phyloP scores from a whole-genome alignment of 1,139 yeast species.

The Pichia sp. region DNA sequence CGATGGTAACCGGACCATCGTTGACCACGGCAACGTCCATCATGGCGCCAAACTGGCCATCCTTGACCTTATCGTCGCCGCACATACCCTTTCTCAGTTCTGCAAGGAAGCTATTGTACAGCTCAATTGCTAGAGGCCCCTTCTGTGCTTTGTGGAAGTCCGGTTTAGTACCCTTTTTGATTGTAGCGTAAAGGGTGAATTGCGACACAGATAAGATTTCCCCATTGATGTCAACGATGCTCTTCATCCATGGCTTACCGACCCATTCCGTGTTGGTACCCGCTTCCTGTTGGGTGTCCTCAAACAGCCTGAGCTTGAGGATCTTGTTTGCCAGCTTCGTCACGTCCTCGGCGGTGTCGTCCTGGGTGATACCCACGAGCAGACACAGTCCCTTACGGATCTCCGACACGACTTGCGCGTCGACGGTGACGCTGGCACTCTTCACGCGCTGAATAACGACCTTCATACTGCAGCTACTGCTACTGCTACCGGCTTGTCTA shows the following conservation, averaged over 20 bases:
- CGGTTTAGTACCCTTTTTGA: conserved; percentile 88
- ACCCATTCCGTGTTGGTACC: conserved; percentile 28
- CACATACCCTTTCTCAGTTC: conserved; percentile 45
- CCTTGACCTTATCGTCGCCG: conserved; percentile 64
- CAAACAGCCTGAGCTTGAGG: conserved; percentile 61
- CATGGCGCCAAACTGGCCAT: conserved; percentile 94
- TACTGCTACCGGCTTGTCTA: too few relatives aligned
- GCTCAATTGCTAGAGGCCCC: conserved; percentile 59
- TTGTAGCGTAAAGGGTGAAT: conserved; percentile 77
- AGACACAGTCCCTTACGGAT: conserved; percentile 72
- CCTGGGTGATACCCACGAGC: conserved; percentile 74
- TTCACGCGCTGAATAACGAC: conserved; percentile 86
- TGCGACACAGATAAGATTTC: conserved; percentile 73
- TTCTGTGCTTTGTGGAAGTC: conserved; percentile 89
- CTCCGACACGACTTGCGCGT: conserved; percentile 56
- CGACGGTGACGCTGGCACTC: conserved; percentile 81
- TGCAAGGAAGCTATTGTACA: conserved; percentile 57
- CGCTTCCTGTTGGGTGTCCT: conserved; percentile 41
- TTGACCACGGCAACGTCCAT: conserved; percentile 86
- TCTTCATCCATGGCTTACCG: conserved; percentile 55
- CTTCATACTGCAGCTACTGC: conserved; percentile 54
- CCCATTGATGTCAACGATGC: conserved; percentile 46
- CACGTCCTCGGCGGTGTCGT: conserved; percentile 70
- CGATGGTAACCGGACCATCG: conserved; percentile 78
- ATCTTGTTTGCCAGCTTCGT: conserved; percentile 62